Evolutionary conservation across 371 early-diverging fungal genomes (phyloP).

Genomic region (Entomophthora muscae): DNA sequence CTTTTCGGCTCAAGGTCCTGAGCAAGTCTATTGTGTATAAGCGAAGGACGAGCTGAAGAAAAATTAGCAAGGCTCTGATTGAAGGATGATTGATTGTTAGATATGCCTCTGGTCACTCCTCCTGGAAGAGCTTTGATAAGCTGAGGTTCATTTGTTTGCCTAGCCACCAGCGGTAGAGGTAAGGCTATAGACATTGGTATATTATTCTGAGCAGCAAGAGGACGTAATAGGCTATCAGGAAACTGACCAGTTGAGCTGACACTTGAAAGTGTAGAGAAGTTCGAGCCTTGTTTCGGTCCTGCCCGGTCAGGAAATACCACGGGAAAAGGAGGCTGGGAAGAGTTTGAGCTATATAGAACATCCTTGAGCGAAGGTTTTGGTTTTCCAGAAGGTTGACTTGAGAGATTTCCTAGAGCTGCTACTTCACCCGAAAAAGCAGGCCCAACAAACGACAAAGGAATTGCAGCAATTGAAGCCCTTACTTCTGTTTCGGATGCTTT

Average conservation of each 20-base stretch:
- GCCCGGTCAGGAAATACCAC: background rate
- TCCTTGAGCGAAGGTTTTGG: background rate
- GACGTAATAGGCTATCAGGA: background rate
- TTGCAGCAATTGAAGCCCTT: too few species aligned
- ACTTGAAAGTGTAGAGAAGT: background rate
- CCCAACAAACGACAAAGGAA: too few species aligned
- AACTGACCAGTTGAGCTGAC: background rate
- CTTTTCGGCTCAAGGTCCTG: background rate
- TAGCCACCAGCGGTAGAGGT: background rate
- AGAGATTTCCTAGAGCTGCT: background rate
- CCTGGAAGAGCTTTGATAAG: background rate
- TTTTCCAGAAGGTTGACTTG: background rate
- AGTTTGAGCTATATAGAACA: background rate
- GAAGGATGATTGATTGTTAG: background rate
- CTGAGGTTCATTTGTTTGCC: background rate
- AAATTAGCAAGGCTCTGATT: background rate
- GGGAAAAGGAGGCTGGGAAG: background rate
- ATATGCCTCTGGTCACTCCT: background rate
- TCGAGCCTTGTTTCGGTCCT: background rate
- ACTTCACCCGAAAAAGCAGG: background rate
- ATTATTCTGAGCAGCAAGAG: background rate
- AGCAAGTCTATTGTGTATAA: background rate
- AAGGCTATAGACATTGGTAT: background rate
- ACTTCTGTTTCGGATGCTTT: too few species aligned
- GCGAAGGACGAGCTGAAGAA: background rate